A percentile compares a stretch with the other conserved stretches of the same genome.
These are phyloP conservation scores for Pseudohalonectria lignicola DNA, from an alignment of 2,329 filamentous ascomycete species.

Conservation along the genomic window DNA sequence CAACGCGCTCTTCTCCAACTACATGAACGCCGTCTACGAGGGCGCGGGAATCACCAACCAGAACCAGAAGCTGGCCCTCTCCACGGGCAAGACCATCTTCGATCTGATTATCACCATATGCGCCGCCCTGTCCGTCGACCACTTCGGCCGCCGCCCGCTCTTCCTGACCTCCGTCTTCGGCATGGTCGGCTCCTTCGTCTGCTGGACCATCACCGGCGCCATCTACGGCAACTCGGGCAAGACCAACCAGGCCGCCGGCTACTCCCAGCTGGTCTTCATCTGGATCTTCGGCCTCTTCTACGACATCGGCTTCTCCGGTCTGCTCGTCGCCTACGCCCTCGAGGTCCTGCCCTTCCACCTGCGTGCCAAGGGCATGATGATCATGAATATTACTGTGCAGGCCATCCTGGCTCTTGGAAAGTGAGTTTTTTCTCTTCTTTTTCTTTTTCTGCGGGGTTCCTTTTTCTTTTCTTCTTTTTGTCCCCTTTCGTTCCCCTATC, in stretches of 20 bases:
- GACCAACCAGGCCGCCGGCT: conserved; percentile 33
- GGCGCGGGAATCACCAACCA: conserved; percentile 48
- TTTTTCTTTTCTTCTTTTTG: background rate
- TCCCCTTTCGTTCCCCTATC: background rate
- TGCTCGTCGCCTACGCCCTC: conserved; percentile 45
- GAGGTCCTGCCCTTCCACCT: conserved; percentile 48
- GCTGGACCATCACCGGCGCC: conserved; percentile 41
- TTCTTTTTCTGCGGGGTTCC: too few relatives aligned
- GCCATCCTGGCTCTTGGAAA: conserved; percentile 8
- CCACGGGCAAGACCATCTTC: conserved; percentile 47
- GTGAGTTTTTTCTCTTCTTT: conserved; percentile 7
- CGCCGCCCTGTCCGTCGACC: conserved; percentile 38
- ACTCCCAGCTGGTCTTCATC: conserved; percentile 44
- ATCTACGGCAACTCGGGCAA: conserved; percentile 34
- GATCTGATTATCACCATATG: conserved; percentile 45
- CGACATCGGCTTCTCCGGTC: conserved; percentile 47
- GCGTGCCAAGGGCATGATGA: conserved; percentile 36
- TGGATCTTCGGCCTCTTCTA: conserved; percentile 51
- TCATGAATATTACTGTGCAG: conserved; percentile 10
- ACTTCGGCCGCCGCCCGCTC: conserved; percentile 39
- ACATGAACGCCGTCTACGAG: conserved; percentile 51
- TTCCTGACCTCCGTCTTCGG: conserved; percentile 39
- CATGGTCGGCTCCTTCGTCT: conserved; percentile 31
- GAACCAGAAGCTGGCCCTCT: conserved; percentile 42
- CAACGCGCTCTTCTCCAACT: conserved; percentile 57